phyloP scores from a whole-genome alignment of 2,329 filamentous ascomycete genomes.

The Fusarium nanum region DNA sequence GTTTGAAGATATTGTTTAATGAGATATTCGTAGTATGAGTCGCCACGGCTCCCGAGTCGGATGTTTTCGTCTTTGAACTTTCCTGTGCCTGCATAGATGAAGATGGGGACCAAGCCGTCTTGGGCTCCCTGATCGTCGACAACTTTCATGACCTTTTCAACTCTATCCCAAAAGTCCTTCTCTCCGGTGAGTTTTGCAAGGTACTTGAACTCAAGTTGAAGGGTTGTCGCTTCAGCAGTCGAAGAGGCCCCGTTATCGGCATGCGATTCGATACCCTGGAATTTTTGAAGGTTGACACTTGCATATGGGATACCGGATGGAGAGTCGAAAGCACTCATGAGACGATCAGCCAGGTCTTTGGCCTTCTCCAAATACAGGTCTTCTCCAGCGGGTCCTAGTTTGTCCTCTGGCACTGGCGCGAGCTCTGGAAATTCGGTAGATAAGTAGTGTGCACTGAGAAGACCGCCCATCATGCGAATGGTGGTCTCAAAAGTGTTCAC shows the following conservation, averaged over 20 bases:
- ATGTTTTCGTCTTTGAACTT: slow-evolving; percentile 87
- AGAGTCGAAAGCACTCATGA: slow-evolving; percentile 89
- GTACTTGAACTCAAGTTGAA: slow-evolving; percentile 98
- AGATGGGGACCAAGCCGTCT: slow-evolving; percentile 92
- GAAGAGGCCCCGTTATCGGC: slow-evolving; percentile 88
- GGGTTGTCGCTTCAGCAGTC: slow-evolving; percentile 89
- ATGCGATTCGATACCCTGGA: slow-evolving; percentile 82
- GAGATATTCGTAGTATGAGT: slow-evolving; percentile 98
- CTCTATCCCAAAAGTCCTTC: slow-evolving; percentile 89
- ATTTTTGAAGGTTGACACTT: slow-evolving; percentile 86
- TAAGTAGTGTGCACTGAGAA: slow-evolving; percentile 95
- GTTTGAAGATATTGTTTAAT: slow-evolving; percentile 99
- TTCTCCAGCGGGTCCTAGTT: slow-evolving; percentile 79
- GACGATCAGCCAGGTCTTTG: slow-evolving; percentile 87
- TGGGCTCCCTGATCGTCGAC: slow-evolving; percentile 83
- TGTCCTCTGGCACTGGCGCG: slow-evolving; percentile 78
- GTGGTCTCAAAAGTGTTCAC: slow-evolving; percentile 99
- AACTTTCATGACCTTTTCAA: slow-evolving; percentile 90
- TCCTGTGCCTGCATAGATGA: slow-evolving; percentile 82
- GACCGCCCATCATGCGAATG: slow-evolving; percentile 94
- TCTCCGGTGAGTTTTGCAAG: slow-evolving; percentile 94
- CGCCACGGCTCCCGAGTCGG: slow-evolving; percentile 89
- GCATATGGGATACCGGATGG: slow-evolving; percentile 88
- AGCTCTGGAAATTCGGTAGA: slow-evolving; percentile 84
- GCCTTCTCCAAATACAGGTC: slow-evolving; percentile 97